A percentile compares a stretch with the other conserved stretches of the same genome.
These are phyloP conservation scores for Talaromyces nanjingensis DNA, from an alignment of 495 filamentous ascomycete species.

Conservation along the genomic window DNA sequence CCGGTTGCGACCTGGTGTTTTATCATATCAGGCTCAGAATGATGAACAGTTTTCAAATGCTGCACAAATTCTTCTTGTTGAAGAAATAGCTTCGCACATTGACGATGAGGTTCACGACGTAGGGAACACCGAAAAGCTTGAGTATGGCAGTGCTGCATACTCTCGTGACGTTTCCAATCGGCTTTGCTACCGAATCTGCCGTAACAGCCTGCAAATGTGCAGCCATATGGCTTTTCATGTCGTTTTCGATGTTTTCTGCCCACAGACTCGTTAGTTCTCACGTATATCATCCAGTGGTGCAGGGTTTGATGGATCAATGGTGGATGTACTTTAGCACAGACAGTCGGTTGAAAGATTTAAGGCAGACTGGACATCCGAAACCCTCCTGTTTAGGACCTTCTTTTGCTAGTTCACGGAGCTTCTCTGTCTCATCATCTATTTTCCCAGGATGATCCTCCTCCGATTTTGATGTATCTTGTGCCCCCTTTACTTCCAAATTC, in stretches of 20 bases:
- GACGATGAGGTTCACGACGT: constrained; percentile 9
- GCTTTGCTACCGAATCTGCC: constrained; percentile 88
- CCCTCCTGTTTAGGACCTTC: background rate
- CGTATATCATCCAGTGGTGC: background rate
- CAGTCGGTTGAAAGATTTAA: constrained; percentile 9
- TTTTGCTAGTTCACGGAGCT: background rate
- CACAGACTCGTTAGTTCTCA: background rate
- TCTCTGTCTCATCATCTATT: background rate
- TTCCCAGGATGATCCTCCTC: background rate
- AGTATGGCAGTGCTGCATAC: constrained; percentile 70
- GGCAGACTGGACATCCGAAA: background rate
- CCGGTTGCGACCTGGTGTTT: constrained; percentile 41
- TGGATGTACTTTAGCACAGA: background rate
- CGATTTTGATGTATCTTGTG: background rate
- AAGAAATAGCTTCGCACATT: constrained; percentile 56
- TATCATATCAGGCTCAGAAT: constrained; percentile 29
- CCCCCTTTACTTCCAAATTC: background rate
- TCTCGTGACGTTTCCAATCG: constrained; percentile 96
- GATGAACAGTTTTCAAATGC: constrained; percentile 52
- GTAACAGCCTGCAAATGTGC: constrained; percentile 66
- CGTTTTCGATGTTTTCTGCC: constrained; percentile 81
- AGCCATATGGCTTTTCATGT: constrained; percentile 81
- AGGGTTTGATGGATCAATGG: background rate
- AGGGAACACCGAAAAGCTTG: constrained; percentile 71
- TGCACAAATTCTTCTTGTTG: constrained; percentile 48